Evolutionary conservation across 2,329 filamentous ascomycete species (phyloP), one percentile per base, ranked within the genome.

Genomic region (Trichocomaceae sp.): DNA sequence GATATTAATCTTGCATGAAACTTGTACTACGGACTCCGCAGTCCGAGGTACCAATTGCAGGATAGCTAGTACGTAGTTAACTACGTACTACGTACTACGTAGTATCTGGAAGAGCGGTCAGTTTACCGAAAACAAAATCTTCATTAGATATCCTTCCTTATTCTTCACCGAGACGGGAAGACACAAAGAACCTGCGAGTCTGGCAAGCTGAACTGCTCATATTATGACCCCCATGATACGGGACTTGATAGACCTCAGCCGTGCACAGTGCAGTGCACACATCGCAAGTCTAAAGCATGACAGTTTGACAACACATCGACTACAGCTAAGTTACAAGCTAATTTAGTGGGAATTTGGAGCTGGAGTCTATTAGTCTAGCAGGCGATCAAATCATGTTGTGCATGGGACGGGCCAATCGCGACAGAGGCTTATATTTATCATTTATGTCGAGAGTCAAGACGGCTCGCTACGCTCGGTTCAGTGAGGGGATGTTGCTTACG

Each of bases 361-460:
- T 29, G 26, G 7, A 29, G 1, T 22, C 45, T 31, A 47, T 17
- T 13, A 47, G 7, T 13, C 22, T 31, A 47, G 22, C 45, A 47
- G 26, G 26, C 45, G 45, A 47, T 47, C 45, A 20, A n/a, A 47
- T 26, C 13, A 47, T 47, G 45, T 47, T 47, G 45, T 47, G 45
- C 45, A 47, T 47, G 10, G 13, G 23, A 10, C 45, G 22, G 17
- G 23, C 45, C 22, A 29, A 47, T 47, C 8, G 9, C 26, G 7
- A 17, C 22, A n/a, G 12, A 35, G 4, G 31, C 31, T 35, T 3
- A 35, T 29, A 8, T 15, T 15, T 33, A 33, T 5, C 29, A 26
- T 35, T 10, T 35, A 35, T 35, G 31, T 13, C 8, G 2, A 9
- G 29, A 10, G 3, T n/a, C 7, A 12, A 12, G 29, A 33, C 29